Base-by-base conservation (phyloP, 139 green algal species). In the Ostreobium quekettii region DNA sequence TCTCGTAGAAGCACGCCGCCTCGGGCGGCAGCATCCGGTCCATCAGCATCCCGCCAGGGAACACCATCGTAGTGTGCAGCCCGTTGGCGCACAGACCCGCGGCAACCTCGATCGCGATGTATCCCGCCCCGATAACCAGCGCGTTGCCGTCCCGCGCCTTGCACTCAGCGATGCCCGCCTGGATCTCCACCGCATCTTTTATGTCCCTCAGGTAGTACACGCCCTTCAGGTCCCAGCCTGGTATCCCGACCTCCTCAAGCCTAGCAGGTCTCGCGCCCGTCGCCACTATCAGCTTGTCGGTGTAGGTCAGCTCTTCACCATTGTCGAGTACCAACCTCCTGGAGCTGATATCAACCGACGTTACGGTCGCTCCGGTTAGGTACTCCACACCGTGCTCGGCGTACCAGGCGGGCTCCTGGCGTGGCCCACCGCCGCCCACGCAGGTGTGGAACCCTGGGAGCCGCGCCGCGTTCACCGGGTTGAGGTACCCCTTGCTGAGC, bases 361-460 rank as follows among this genome's bases (percentile, higher is more conserved):
- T 76, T 0, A 95, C 85, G 0, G 60, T 74, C 8, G 78, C 85
- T 38, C 15, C 49, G 1, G 87, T 88, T 8, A 86, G 70, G 65
- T 83, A 91, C 11, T 81, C 67, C 38, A 95, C 89, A 58, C 77
- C 64, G 11, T 95, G 81, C 22, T 89, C 78, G 0, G 66, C 39
- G 61, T 97, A 97, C 86, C 87, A 97, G 4, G 82, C 75, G 0
- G 77, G 75, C 15, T 47, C 36, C 56, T 93, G 89, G 29, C 82
- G 80, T 19, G 89, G 82, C 26, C 91, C 91, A 15, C 91, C 91
- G 22, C 81, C 87, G 15, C 91, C 91, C 2, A 97, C 91, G 65
- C 71, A 87, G 0, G 91, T 90, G 83, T 97, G 91, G 77, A 97
- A 97, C 28, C 91, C 91, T 22, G 91, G 91, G 29, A 97, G 75